phyloP scores from a whole-genome alignment of 345 rosid species.

The Eucalyptus tenuipes region DNA sequence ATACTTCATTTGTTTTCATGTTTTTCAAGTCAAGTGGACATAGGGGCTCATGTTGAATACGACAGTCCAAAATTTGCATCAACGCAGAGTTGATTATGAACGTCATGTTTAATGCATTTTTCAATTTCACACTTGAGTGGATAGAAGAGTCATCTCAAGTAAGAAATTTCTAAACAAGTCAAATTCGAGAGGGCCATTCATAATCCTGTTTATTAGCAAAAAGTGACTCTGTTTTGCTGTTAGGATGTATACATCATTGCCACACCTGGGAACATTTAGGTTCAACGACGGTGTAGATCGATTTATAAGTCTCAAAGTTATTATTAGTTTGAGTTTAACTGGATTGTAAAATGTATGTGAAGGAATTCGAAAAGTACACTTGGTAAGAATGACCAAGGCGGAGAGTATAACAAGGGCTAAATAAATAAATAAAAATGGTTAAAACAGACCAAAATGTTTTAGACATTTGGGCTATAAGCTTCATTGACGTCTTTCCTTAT shows the following conservation, averaged over 20 bases:
- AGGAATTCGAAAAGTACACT: neutral
- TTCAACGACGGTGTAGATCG: neutral
- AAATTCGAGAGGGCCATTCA: neutral
- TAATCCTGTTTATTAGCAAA: neutral
- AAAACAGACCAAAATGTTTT: too few species aligned
- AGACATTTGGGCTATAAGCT: too few species aligned
- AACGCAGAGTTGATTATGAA: neutral
- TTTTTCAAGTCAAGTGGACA: neutral
- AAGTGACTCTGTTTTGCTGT: neutral
- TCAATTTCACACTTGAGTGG: neutral
- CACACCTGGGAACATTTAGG: neutral
- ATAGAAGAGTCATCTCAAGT: neutral
- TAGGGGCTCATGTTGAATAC: neutral
- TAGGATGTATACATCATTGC: neutral
- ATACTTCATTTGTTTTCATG: neutral
- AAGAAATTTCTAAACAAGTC: neutral
- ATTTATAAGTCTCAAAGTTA: neutral
- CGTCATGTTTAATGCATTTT: neutral
- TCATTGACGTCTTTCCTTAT: too few species aligned
- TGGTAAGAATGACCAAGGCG: neutral
- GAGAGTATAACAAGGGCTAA: too few species aligned
- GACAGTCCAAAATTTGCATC: neutral
- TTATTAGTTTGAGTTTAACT: neutral
- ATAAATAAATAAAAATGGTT: too few species aligned
- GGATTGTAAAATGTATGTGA: neutral